Conservation (phyloP, 2,329 filamentous ascomycete species). For the Chalara sp. region DNA sequence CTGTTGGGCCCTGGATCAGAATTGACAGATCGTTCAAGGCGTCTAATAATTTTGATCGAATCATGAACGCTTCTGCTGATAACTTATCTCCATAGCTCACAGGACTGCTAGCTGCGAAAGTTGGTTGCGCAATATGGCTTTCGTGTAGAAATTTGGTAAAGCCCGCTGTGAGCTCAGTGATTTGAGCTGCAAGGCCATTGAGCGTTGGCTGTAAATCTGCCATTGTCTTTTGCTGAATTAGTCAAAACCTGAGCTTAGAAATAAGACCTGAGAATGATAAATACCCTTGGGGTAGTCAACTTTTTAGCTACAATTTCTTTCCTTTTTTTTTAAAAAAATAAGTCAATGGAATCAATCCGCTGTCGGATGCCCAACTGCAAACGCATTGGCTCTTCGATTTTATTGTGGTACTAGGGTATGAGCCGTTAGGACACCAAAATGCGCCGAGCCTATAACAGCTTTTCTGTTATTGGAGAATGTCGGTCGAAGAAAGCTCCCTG, state of each 20-base stretch:
- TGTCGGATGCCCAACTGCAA: too few relatives aligned
- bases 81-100: not conserved
- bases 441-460: too few relatives aligned
- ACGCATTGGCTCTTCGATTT: too few relatives aligned
- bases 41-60: not conserved
- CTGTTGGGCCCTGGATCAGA: not conserved
- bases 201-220: not conserved
- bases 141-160: not conserved
- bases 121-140: not conserved
- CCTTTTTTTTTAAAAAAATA: too few relatives aligned
- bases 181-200: not conserved
- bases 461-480: too few relatives aligned
- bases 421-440: too few relatives aligned
- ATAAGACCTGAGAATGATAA: not conserved
- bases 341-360: too few relatives aligned
- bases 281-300: not conserved
- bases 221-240: not conserved
- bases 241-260: not conserved
- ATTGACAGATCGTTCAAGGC: not conserved
- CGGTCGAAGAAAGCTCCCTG: too few relatives aligned
- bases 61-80: not conserved
- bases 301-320: not conserved
- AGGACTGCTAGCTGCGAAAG: not conserved
- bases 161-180: not conserved
- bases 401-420: too few relatives aligned